Conservation (phyloP, 176 grass and related monocot genomes). For the Thinopyrum elongatum region DNA sequence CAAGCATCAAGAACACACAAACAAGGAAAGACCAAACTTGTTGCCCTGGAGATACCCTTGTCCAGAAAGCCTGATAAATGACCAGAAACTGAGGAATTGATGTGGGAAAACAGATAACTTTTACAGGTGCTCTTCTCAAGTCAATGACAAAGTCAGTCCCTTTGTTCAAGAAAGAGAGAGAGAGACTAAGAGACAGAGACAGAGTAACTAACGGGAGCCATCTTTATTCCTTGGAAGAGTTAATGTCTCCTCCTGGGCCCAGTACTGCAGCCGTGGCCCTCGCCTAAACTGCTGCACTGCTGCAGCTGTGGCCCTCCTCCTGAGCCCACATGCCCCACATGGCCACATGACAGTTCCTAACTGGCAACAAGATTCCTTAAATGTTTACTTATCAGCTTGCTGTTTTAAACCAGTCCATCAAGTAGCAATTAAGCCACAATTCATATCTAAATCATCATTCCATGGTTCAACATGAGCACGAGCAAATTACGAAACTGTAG, state of each 20-base stretch:
- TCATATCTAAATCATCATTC: background rate
- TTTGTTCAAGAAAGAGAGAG: too few species aligned
- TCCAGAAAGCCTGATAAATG: background rate
- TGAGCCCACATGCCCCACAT: background rate
- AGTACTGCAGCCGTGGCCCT: background rate
- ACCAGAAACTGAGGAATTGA: background rate
- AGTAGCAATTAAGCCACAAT: background rate
- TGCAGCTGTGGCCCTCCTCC: background rate
- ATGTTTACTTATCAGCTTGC: background rate
- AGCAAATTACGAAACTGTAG: background rate
- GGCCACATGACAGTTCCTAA: background rate
- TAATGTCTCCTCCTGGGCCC: background rate
- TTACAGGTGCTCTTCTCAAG: background rate
- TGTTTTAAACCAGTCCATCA: background rate
- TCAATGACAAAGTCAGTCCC: background rate
- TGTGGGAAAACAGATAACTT: background rate
- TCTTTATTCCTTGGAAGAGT: background rate
- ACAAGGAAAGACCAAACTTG: background rate
- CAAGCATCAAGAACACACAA: background rate
- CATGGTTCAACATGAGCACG: background rate
- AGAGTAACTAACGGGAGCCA: background rate
- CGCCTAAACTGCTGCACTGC: background rate
- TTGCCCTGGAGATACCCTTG: background rate
- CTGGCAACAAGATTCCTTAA: background rate
- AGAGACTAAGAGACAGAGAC: too few species aligned